Evolutionary conservation across 2,329 filamentous ascomycete species (phyloP), one percentile per base, ranked within the genome.

Genomic region (Verticillium alfalfae): DNA sequence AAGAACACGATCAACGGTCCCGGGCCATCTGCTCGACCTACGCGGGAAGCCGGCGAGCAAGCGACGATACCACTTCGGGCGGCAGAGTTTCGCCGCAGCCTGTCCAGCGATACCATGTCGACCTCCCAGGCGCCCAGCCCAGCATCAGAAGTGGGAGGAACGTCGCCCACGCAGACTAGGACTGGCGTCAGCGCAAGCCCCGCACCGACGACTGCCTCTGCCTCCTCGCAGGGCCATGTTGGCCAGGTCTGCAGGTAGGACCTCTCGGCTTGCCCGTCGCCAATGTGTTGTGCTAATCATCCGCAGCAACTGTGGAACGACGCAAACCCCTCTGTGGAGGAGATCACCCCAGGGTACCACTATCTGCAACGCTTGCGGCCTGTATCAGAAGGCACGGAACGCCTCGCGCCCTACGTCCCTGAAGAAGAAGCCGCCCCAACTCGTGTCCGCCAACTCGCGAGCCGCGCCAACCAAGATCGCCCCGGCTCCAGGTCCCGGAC

Each of bases 301-400:
- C 60, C 57, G 38, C 65, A 99, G 95, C 73, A 99, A 99, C 76
- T 99, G 95, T 73, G 90, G 89, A 62, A 98, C 95, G 16, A 97
- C 93, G 59, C 88, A 90, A 73, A 99, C 95, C 56, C 95, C 95
- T 31, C 78, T 99, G 41, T 99, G 95, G 95, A 87, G 95, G 72
- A 87, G 95, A 70, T 97, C 94, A 16, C 94, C 94, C 0, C 88
- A 93, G 69, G 95, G 95, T 36, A 90, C 92, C 60, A 97, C 93
- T 34, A 98, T 99, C 63, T 99, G 95, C 78, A 99, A 99, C 76
- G 95, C 95, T 6, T 99, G 95, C 71, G 95, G 95, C 52, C 83
- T 99, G 16, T 99, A 99, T 74, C 82, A 92, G 65, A 98, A 98
- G 75, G 93, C 94, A 10, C 87, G 95, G 67, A 98, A 98, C 72